Evolutionary conservation across 2,329 filamentous ascomycete species (phyloP).

Genomic region (Exophiala phaeomuriformis): DNA sequence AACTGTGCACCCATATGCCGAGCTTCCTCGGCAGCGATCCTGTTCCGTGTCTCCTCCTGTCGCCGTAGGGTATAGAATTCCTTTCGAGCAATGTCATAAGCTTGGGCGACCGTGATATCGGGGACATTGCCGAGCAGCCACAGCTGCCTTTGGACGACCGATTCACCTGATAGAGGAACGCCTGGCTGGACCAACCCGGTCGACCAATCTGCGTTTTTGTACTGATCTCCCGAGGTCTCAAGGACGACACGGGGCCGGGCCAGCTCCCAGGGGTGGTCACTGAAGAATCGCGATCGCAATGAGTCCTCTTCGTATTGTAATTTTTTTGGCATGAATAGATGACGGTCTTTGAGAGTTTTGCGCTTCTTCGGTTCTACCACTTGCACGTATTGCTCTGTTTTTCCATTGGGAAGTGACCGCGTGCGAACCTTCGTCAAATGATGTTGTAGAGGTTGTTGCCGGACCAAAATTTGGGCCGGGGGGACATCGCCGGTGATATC

Average conservation of each 20-base stretch:
- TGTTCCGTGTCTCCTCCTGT: slow-evolving; percentile 70
- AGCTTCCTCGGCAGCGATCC: slow-evolving; percentile 83
- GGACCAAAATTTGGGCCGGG: slow-evolving; percentile 53
- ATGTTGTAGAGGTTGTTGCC: slow-evolving; percentile 47
- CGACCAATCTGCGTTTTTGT: slow-evolving; percentile 53
- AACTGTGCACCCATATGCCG: slow-evolving; percentile 81
- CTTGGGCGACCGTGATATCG: slow-evolving; percentile 54
- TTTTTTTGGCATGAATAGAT: slow-evolving; percentile 69
- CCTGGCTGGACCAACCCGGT: slow-evolving; percentile 64
- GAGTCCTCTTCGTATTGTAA: slow-evolving; percentile 78
- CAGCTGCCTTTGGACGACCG: slow-evolving; percentile 85
- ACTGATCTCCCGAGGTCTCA: slow-evolving; percentile 78
- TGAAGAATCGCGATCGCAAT: slow-evolving; percentile 75
- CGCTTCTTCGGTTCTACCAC: slow-evolving; percentile 25
- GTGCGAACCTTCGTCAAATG: slow-evolving; percentile 36
- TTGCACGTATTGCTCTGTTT: slow-evolving; percentile 19
- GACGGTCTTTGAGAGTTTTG: slow-evolving; percentile 55
- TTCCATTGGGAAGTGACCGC: slow-evolving; percentile 28
- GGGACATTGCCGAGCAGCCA: slow-evolving; percentile 66
- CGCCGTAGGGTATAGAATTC: slow-evolving; percentile 87
- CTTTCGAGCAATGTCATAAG: slow-evolving; percentile 79
- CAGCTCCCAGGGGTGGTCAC: slow-evolving; percentile 94
- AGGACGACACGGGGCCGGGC: slow-evolving; percentile 78
- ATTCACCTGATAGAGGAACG: slow-evolving; percentile 74
- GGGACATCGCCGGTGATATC: slow-evolving; percentile 51